Evolutionary conservation across 1,139 yeast species (phyloP), one percentile per base, ranked within the genome.

Genomic region (Sugiyamaella neomexicana): DNA sequence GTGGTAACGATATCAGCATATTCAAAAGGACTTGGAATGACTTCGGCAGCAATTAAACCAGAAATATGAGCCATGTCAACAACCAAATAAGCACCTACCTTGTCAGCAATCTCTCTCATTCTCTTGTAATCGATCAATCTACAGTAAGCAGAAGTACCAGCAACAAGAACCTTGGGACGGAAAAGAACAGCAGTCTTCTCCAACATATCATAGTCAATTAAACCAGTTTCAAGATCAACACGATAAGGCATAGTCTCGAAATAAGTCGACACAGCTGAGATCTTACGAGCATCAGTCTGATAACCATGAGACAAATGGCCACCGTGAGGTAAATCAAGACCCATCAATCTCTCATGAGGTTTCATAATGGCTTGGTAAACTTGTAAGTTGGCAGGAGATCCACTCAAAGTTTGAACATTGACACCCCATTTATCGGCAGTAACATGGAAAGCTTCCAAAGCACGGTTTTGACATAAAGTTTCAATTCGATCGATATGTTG

Each of bases 211-310:
- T 91, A 91, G 75, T 91, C 97, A 63, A 91, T 90, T 62, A 90
- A 68, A 43, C 97, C 98, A 56, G 97, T 90, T 59, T 79, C 79
- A 68, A 84, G 85, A 68, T 91, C 80, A 60, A 91, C 83, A 69
- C 96, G 82, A 78, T 91, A 91, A 38, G 98, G 97, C 96, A 91
- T 89, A 58, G 97, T 90, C 77, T 89, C 95, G 77, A 91, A 91
- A 75, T 91, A 91, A 68, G 89, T 91, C 50, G 97, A 90, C 60
- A 91, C 85, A 66, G 81, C 89, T 16, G 96, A 88, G 65, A 91
- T 90, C 79, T 91, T 91, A 60, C 91, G 81, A 56, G 89, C 78
- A 61, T 86, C 85, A 51, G 96, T 87, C 76, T 90, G 97, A 76
- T 91, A 91, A 59, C 98, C 98, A 71, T 91, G 98, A 47, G 96